Percentiles rank a stretch among this genome's conserved stretches.
These are phyloP conservation scores for Strigomonas galati DNA, from an alignment of 208 protist genomes.

Conservation along the genomic window DNA sequence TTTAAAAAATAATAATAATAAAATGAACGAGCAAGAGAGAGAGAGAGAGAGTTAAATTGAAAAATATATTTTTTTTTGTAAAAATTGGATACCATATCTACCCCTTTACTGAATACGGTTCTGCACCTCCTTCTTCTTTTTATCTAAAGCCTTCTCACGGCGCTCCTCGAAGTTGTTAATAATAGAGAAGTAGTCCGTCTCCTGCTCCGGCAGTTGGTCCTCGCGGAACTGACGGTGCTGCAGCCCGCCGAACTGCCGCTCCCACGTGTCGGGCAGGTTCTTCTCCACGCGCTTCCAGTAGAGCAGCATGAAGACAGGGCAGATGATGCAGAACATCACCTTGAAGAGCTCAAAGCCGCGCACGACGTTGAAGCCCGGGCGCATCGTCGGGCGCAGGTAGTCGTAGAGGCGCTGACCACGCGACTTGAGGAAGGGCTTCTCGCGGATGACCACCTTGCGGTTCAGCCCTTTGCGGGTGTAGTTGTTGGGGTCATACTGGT, in stretches of 20 bases:
- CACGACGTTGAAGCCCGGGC: conserved; percentile 59
- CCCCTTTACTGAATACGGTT: not conserved
- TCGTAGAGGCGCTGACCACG: conserved; percentile 57
- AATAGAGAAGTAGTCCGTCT: conserved; percentile 81
- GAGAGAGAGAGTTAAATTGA: not conserved
- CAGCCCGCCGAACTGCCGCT: conserved; percentile 73
- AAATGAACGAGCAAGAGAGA: not conserved
- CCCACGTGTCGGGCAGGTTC: conserved; percentile 67
- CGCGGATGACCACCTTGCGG: conserved; percentile 67
- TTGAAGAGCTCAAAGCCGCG: conserved; percentile 67
- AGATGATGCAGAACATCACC: conserved; percentile 74
- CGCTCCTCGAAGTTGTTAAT: conserved; percentile 77
- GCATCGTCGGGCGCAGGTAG: conserved; percentile 59
- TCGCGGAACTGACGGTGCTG: conserved; percentile 76
- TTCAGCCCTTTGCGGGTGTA: conserved; percentile 54
- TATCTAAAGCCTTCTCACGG: conserved; percentile 56
- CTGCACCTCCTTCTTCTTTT: conserved; percentile 51
- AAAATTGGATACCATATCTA: too few species aligned
- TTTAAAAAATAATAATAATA: not conserved
- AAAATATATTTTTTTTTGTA: not conserved
- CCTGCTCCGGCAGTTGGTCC: conserved; percentile 49
- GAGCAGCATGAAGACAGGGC: conserved; percentile 72
- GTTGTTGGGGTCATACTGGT: conserved; percentile 69
- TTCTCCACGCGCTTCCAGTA: conserved; percentile 80
- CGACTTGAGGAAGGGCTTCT: conserved; percentile 77